Base-by-base conservation (phyloP, 2,329 filamentous ascomycete species). In the Eurotiales sp. region DNA sequence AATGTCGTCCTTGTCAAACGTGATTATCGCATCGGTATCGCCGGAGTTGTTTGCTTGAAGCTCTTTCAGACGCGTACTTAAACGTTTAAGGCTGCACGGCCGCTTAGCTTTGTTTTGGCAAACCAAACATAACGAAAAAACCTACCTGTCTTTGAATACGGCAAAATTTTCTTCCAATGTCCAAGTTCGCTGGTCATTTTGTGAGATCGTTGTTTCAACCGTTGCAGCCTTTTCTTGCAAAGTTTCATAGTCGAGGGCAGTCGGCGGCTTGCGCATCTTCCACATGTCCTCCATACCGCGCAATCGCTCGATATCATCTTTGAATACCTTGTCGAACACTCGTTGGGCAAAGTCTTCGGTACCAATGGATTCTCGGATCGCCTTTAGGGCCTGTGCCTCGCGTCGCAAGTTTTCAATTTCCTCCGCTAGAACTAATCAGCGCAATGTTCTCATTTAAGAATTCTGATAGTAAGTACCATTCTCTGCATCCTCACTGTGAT, bases 1-100 rank as follows among this genome's bases (percentile, higher is more conserved):
- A 30, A 86, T 83, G 63, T 99, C 93, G 65, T 99, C 93, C 73
- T 99, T 99, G 76, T 99, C 93, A 64, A 99, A 99, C 2, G 81
- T 83, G 46, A 99, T 85, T 25, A 85, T 80, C 2, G 87, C 83
- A 11, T 63, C 54, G 4, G 62, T 50, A 11, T 61, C 62, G 3
- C 55, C 66, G 61, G 60, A 74, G 1, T 73, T 76, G 0, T 76
- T 75, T 2, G 75, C 69, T 66, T 85, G 85, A 53, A 87, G 75
- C 45, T 84, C 77, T 46, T 86, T 76, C 43, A 93, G 76, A 32
- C 92, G 84, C 61, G 81, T 82, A 68, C 87, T 89, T 25, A 99
- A 74, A 29, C 90, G 82, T 30, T 82, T 77, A 52, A 97, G 72
- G 63, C 91, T 80, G 22, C 49, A 41, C 5, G 62, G 46, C 23